phyloP scores from a whole-genome alignment of 2,329 filamentous ascomycete genomes.

The Tolypocladium amazonense region DNA sequence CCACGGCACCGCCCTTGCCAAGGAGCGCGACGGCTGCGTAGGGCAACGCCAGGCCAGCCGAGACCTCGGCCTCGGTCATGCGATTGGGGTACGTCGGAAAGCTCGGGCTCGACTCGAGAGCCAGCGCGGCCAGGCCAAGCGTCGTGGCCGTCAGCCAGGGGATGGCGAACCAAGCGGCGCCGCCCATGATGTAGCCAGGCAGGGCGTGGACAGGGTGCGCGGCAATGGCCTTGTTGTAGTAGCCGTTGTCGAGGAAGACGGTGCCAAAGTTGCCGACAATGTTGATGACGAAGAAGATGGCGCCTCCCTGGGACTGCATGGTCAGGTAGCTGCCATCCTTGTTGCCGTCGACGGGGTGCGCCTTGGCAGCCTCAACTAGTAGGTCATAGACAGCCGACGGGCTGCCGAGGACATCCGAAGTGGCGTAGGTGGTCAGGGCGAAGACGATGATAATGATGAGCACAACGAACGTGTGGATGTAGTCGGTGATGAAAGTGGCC shows the following conservation, averaged over 20 bases:
- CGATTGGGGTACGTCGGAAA: constrained; percentile 66
- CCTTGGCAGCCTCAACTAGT: constrained; percentile 54
- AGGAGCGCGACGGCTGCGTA: constrained; percentile 77
- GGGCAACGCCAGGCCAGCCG: constrained; percentile 73
- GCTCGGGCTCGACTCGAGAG: constrained; percentile 60
- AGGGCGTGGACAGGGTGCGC: constrained; percentile 77
- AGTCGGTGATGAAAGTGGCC: constrained; percentile 78
- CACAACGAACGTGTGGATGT: constrained; percentile 76
- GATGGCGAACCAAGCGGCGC: constrained; percentile 85
- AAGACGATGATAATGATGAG: constrained; percentile 81
- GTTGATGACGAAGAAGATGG: constrained; percentile 87
- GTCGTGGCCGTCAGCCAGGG: constrained; percentile 85
- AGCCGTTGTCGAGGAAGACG: constrained; percentile 79
- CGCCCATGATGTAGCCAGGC: constrained; percentile 79
- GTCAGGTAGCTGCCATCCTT: constrained; percentile 74
- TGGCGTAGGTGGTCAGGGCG: constrained; percentile 70
- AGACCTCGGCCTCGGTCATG: constrained; percentile 64
- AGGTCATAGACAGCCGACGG: constrained; percentile 70
- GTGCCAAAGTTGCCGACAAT: constrained; percentile 74
- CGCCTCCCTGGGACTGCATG: constrained; percentile 62
- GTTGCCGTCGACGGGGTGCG: constrained; percentile 72
- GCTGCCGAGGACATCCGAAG: constrained; percentile 60
- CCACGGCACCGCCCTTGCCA: constrained; percentile 70
- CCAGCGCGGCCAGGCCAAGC: constrained; percentile 73
- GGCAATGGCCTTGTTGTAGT: constrained; percentile 91